phyloP scores from a whole-genome alignment of 768 basidiomycete genomes.

The Suillus decipiens region DNA sequence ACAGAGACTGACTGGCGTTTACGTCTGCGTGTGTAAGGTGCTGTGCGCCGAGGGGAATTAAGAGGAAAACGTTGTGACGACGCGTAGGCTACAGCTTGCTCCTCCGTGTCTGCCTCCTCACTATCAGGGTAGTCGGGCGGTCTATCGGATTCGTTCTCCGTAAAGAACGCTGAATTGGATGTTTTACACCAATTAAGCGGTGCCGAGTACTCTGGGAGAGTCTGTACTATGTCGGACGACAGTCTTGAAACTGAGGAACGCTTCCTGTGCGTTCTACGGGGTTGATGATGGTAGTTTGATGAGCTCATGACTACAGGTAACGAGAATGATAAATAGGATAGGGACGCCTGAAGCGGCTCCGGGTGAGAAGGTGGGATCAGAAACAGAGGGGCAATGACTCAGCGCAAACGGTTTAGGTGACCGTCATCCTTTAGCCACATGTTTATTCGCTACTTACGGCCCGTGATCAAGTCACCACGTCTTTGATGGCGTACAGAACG shows the following conservation, averaged over 20 bases:
- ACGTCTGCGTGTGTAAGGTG: slow-evolving; percentile 24
- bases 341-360: not conserved
- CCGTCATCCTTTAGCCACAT: slow-evolving; percentile 6
- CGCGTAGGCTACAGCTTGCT: slow-evolving; percentile 27
- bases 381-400: slow-evolving; percentile 9
- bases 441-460: not conserved
- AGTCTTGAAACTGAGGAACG: slow-evolving; percentile 56
- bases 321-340: slow-evolving; percentile 2
- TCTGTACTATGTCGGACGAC: slow-evolving; percentile 66
- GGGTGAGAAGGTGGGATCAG: slow-evolving; percentile 13
- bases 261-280: slow-evolving; percentile 51
- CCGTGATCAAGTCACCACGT: not conserved
- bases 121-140: slow-evolving; percentile 80
- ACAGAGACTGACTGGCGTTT: slow-evolving; percentile 28
- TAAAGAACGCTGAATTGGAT: slow-evolving; percentile 21
- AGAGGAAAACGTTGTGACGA: slow-evolving; percentile 30
- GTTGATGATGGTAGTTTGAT: slow-evolving; percentile 16
- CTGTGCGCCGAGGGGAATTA: slow-evolving; percentile 36
- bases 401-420: slow-evolving; percentile 1
- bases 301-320: slow-evolving; percentile 20
- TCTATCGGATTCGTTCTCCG: slow-evolving; percentile 47
- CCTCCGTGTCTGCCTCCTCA: slow-evolving; percentile 71
- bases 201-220: slow-evolving; percentile 61
- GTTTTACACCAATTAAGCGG: slow-evolving; percentile 28
- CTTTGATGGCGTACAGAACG: no score